Evolutionary conservation across 768 basidiomycete species (phyloP).

Genomic region (Mycena haematopus): DNA sequence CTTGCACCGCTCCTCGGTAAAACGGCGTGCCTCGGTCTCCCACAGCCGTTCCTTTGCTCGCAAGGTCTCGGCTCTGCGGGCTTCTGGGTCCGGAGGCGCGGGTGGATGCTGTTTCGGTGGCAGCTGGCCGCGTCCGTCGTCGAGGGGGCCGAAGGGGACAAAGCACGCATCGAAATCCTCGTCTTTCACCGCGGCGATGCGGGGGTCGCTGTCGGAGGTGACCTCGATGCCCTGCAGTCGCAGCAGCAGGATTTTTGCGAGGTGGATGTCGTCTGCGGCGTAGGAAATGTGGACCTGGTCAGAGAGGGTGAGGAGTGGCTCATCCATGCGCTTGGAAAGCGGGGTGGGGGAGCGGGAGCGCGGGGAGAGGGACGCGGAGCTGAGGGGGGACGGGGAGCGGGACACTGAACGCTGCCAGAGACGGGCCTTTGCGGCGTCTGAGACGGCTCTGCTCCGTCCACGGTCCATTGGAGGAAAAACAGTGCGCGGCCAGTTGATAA

Average conservation of each 20-base stretch:
- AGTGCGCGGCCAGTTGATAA: not conserved
- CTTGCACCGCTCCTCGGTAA: slow-evolving; percentile 22
- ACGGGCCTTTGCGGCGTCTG: not conserved
- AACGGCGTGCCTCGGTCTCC: slow-evolving; percentile 27
- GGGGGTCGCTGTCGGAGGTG: slow-evolving; percentile 63
- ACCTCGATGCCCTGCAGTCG: slow-evolving; percentile 69
- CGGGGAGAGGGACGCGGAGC: slow-evolving; percentile 44
- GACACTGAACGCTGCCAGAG: slow-evolving; percentile 1
- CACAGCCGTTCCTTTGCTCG: slow-evolving; percentile 20
- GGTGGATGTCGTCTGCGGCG: slow-evolving; percentile 68
- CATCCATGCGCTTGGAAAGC: too few species aligned
- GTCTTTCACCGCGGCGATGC: slow-evolving; percentile 64
- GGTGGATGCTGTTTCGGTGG: not conserved
- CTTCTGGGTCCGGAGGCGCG: not conserved
- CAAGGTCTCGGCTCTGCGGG: not conserved
- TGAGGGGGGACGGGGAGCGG: slow-evolving; percentile 45
- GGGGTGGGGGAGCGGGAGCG: slow-evolving; percentile 41
- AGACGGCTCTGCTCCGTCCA: not conserved
- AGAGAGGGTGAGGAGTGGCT: slow-evolving; percentile 56
- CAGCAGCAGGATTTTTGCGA: slow-evolving; percentile 69
- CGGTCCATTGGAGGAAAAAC: not conserved
- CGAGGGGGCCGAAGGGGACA: slow-evolving; percentile 48
- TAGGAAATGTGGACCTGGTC: slow-evolving; percentile 75
- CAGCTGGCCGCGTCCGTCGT: slow-evolving; percentile 23
- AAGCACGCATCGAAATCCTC: slow-evolving; percentile 58